Evolutionary conservation across 768 basidiomycete genomes (phyloP).

Genomic region (Candolleomyces eurysporus): DNA sequence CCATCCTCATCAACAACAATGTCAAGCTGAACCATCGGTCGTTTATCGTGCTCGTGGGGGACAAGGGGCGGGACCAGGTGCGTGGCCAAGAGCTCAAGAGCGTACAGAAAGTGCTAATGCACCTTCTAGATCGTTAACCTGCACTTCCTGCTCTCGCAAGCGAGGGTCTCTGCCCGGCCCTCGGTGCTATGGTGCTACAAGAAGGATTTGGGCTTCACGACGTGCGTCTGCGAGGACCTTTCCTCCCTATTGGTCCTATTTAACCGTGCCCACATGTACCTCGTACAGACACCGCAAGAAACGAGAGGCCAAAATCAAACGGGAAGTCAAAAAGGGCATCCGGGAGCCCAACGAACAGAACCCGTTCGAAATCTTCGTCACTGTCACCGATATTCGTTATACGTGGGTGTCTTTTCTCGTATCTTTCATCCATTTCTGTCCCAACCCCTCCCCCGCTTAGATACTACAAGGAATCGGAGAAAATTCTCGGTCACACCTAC

Average conservation of each 20-base stretch:
- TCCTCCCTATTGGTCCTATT: slow-evolving; percentile 1
- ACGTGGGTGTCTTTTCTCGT: slow-evolving; percentile 79
- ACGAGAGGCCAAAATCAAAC: slow-evolving; percentile 93
- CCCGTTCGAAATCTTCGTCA: slow-evolving; percentile 97
- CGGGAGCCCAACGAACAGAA: slow-evolving; percentile 94
- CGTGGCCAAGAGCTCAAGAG: slow-evolving; percentile 16
- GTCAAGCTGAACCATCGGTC: slow-evolving; percentile 91
- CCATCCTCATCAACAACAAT: slow-evolving; percentile 89
- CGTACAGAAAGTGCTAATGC: neutral
- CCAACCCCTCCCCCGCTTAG: slow-evolving; percentile 32
- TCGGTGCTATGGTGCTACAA: slow-evolving; percentile 99
- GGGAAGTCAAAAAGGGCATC: slow-evolving; percentile 91
- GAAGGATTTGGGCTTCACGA: slow-evolving; percentile 96
- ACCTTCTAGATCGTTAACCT: slow-evolving; percentile 81
- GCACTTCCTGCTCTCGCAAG: slow-evolving; percentile 92
- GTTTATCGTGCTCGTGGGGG: slow-evolving; percentile 95
- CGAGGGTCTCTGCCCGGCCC: slow-evolving; percentile 82
- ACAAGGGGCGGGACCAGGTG: slow-evolving; percentile 89
- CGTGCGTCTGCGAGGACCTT: slow-evolving; percentile 41
- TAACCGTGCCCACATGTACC: slow-evolving; percentile 20
- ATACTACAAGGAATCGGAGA: slow-evolving; percentile 97
- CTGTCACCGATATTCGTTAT: slow-evolving; percentile 98
- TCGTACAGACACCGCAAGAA: slow-evolving; percentile 81
- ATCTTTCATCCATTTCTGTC: no score
- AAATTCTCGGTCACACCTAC: slow-evolving; percentile 95